Evolutionary conservation across 805 yeast genomes (phyloP).

Genomic region (Metschnikowia kofuensis): DNA sequence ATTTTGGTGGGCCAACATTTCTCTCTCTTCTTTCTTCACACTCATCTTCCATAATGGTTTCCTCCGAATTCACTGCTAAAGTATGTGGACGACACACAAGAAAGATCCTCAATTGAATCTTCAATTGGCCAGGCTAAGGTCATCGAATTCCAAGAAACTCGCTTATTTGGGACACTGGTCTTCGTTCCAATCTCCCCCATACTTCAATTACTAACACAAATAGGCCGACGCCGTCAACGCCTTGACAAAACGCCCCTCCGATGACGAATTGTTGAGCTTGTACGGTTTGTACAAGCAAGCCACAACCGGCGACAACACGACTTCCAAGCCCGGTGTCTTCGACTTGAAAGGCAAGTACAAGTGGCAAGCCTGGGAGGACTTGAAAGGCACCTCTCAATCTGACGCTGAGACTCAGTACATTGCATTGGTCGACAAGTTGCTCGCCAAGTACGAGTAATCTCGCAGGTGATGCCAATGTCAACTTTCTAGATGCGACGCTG

Average conservation of each 20-base stretch:
- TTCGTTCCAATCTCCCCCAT: background rate
- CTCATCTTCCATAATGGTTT: slow-evolving; percentile 19
- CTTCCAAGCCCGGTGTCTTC: slow-evolving; percentile 86
- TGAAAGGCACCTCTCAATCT: slow-evolving; percentile 80
- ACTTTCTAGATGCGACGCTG: background rate
- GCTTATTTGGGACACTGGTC: no score
- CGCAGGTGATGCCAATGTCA: background rate
- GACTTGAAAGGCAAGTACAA: slow-evolving; percentile 94
- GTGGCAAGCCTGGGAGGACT: slow-evolving; percentile 95
- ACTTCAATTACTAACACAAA: slow-evolving; percentile 8
- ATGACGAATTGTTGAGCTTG: slow-evolving; percentile 81
- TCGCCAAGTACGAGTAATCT: slow-evolving; percentile 39
- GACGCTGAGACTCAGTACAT: slow-evolving; percentile 88
- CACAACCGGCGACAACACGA: slow-evolving; percentile 89
- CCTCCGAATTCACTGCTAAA: slow-evolving; percentile 29
- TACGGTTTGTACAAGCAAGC: slow-evolving; percentile 97
- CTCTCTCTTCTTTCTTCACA: background rate
- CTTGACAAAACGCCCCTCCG: slow-evolving; percentile 73
- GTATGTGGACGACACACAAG: slow-evolving; percentile 16
- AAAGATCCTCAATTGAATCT: no score
- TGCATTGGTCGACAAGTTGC: slow-evolving; percentile 61
- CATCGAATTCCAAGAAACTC: no score
- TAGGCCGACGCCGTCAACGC: slow-evolving; percentile 80
- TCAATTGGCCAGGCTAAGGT: no score
- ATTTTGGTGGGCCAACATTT: background rate